Conservation (phyloP, 2,329 filamentous ascomycete genomes). For the Ophiosphaerella herpotricha region DNA sequence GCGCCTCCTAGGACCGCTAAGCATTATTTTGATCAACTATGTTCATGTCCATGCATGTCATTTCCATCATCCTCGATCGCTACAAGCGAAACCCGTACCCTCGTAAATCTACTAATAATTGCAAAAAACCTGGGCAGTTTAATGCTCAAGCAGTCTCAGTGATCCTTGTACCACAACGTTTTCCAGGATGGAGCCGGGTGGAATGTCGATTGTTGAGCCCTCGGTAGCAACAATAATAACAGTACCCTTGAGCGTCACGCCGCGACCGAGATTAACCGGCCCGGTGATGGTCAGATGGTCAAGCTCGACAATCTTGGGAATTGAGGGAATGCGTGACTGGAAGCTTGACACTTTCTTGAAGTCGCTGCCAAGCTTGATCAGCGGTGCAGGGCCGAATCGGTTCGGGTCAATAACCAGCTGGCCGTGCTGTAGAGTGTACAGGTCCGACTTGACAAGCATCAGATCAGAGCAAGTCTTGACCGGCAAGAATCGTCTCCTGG, state of each 20-base stretch:
- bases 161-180: conserved; percentile 99
- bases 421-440: conserved; percentile 98
- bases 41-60: conserved; percentile 27
- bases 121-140: conserved; percentile 34
- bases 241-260: conserved; percentile 94
- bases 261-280: conserved; percentile 93
- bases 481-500: conserved; percentile 94
- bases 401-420: conserved; percentile 96
- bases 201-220: conserved; percentile 96
- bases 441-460: conserved; percentile 99
- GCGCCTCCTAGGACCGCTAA: conserved; percentile 11
- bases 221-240: conserved; percentile 99
- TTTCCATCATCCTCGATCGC: conserved; percentile 15
- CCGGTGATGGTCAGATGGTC: conserved; percentile 97
- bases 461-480: conserved; percentile 99
- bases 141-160: conserved; percentile 74
- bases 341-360: conserved; percentile 99
- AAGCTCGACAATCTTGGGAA: conserved; percentile 88
- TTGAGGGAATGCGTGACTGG: conserved; percentile 83
- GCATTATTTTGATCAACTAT: conserved; percentile 22
- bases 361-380: conserved; percentile 98
- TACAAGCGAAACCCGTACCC: conserved; percentile 25
- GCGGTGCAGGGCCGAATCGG: conserved; percentile 92
- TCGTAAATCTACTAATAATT: conserved; percentile 31
- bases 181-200: conserved; percentile 94